phyloP scores from a whole-genome alignment of 2,329 filamentous ascomycete genomes.

The Cladosporium austrohemisphaericum region DNA sequence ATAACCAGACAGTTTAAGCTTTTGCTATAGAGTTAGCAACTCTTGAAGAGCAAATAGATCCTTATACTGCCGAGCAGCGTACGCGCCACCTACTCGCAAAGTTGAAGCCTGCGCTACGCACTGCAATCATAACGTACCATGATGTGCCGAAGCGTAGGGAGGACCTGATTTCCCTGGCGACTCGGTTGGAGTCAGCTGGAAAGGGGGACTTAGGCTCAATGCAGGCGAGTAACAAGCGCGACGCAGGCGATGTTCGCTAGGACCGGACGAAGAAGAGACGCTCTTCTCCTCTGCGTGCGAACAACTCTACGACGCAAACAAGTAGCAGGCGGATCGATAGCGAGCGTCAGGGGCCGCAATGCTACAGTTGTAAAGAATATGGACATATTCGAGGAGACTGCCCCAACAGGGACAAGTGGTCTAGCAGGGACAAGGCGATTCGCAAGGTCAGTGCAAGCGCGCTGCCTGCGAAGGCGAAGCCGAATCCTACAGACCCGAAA shows the following conservation, averaged over 20 bases:
- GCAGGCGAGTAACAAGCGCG: background rate
- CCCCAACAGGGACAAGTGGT: too few species aligned
- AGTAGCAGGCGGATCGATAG: background rate
- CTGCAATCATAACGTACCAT: background rate
- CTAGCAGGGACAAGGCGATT: too few species aligned
- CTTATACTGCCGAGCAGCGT: background rate
- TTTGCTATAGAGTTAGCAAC: too few species aligned
- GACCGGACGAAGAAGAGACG: background rate
- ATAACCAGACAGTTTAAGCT: background rate
- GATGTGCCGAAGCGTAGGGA: background rate
- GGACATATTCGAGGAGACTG: too few species aligned
- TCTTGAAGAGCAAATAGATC: too few species aligned
- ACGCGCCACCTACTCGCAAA: background rate
- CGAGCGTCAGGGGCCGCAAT: background rate
- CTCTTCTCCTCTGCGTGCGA: too few species aligned
- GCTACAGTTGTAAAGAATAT: too few species aligned
- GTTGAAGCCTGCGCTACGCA: background rate
- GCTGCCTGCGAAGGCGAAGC: background rate
- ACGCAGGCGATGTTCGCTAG: background rate
- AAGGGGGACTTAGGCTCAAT: background rate
- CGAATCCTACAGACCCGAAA: background rate
- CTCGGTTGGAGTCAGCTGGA: background rate
- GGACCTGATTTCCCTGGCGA: background rate
- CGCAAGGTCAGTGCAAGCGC: too few species aligned
- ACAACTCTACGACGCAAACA: too few species aligned